Evolutionary conservation across 176 grass and related monocot genomes (phyloP).

Genomic region (Phragmites australis): DNA sequence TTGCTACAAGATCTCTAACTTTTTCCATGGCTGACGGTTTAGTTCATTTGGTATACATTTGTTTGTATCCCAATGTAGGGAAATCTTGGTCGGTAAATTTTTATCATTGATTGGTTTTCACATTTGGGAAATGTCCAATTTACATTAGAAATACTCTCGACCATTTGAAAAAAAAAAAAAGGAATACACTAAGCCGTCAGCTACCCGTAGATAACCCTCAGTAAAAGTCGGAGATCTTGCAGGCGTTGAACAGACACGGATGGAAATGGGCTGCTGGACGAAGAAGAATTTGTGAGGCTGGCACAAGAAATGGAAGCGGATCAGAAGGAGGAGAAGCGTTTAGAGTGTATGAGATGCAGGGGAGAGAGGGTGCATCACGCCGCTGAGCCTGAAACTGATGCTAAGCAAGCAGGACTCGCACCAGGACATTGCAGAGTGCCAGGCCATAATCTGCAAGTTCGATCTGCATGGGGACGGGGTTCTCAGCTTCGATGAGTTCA

Average conservation of each 20-base stretch:
- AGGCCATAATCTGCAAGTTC: constrained; percentile 43
- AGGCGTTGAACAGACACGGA: background rate
- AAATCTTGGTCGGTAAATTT: no score
- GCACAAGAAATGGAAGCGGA: background rate
- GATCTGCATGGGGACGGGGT: constrained; percentile 43
- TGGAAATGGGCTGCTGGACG: constrained; percentile 25
- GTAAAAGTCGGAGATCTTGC: no score
- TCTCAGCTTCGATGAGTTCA: constrained; percentile 44
- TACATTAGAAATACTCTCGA: no score
- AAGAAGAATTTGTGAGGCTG: constrained; percentile 23
- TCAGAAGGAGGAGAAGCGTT: constrained; percentile 18
- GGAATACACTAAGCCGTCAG: no score
- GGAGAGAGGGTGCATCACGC: constrained; percentile 38
- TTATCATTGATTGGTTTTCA: no score
- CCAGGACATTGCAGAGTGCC: constrained; percentile 36
- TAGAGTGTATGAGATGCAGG: constrained; percentile 42
- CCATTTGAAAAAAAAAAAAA: no score
- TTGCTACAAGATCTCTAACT: no score
- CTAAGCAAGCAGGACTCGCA: constrained; percentile 24
- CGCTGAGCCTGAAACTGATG: constrained; percentile 41
- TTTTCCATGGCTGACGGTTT: no score
- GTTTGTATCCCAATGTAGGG: no score
- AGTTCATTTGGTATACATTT: no score
- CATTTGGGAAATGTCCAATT: no score
- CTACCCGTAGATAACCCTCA: no score